Evolutionary conservation across 192 early-diverging fungal genomes (phyloP), one percentile per base, ranked within the genome.

Genomic region (Coemansia sp.): DNA sequence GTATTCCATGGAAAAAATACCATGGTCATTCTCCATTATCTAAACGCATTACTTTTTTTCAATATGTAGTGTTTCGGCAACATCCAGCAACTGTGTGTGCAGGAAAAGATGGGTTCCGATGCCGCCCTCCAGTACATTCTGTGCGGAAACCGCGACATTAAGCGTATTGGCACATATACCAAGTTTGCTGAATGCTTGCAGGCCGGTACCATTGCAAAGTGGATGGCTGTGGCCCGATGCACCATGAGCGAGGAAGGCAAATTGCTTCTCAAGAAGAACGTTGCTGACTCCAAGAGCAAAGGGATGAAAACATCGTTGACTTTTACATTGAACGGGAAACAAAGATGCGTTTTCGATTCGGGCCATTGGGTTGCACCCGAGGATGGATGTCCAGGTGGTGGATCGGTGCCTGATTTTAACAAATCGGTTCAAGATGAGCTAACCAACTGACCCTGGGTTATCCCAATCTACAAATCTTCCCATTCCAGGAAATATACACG

Each of bases 41-140:
- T n/a, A n/a, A n/a, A n/a, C n/a, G n/a, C n/a, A n/a, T 4, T 36
- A 36, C 13, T 36, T 2, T 11, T 36, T 0, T 11, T 36, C 34
- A 2, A 66, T 6, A 5, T 58, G 56, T 80, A 80, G 77, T 80
- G 77, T 10, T 67, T 74, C 55, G 77, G 68, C 14, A 74, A 80
- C 19, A 54, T 80, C 36, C 77, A 80, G 55, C 77, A 80, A 10
- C 72, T 80, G 19, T 80, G 77, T 25, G 72, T 74, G 8, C 77
- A 80, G 57, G 61, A 80, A 33, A 74, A 80, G 40, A 30, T 67
- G 6, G 67, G 59, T 10, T 3, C 68, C 20, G 59, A 60, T 22
- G 59, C 62, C 11, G 58, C 77, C n/a, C 72, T 80, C 2, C 57
- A 80, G 34, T 71, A 67, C 25, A 50, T 80, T 3, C 55, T 80